Evolutionary conservation across 441 rosid species (phyloP), one percentile per base, ranked within the genome.

Genomic region (Caryocar brasiliense): DNA sequence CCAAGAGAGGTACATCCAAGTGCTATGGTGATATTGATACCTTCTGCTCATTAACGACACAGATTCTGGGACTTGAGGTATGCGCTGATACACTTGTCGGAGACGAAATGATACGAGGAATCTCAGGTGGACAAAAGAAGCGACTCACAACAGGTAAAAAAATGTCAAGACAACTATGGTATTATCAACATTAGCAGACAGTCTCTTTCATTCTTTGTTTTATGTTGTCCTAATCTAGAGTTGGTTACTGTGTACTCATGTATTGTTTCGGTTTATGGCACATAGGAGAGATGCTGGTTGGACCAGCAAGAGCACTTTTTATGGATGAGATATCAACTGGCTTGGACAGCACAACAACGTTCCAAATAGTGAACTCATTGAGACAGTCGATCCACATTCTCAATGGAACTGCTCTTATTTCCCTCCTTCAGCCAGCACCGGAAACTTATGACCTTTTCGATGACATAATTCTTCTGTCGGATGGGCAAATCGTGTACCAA

Each of bases 261-360:
- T n/a, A n/a, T n/a, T n/a, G n/a, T n/a, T n/a, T n/a, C n/a, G n/a
- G n/a, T n/a, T n/a, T n/a, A n/a, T n/a, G n/a, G n/a, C n/a, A n/a
- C n/a, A n/a, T 10, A 82, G 96, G 97, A 8, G 97, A 89, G 57
- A 81, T 89, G 95, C 68, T 89, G 36, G 95, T 75, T 13, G 97
- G 95, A 20, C 90, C 90, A 7, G 81, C 84, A 0, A 76, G 64
- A 41, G 85, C 74, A 20, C 55, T 79, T 20, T 74, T 85, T 34
- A 83, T 85, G 97, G 97, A 89, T 38, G 87, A 89, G 62, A 81
- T 89, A 49, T 89, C 97, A 5, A 83, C 85, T 32, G 97, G 97
- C 43, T 56, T 81, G 54, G 95, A 88, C 62, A 83, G 90, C 51
- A 81, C 93, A 2, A 88, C 90, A 2, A 76, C 90, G 11, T 85